Evolutionary conservation across 1,139 yeast species (phyloP).

Genomic region (Candida sanyaensis): DNA sequence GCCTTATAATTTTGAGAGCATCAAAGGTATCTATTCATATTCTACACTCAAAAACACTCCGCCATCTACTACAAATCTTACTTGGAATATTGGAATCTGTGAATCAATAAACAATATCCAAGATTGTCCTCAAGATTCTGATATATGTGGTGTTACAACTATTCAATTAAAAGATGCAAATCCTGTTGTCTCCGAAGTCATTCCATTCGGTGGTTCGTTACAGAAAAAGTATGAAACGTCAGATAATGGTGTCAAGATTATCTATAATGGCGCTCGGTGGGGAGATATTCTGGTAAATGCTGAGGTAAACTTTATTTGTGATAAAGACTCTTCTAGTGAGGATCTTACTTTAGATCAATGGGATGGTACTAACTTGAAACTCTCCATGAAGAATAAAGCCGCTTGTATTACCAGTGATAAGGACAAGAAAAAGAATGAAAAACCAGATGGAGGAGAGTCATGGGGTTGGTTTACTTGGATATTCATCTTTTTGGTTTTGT

Average conservation of each 20-base stretch:
- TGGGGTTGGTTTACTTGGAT: constrained; percentile 85
- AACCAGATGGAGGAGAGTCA: constrained; percentile 45
- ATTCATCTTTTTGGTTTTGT: constrained; percentile 64
- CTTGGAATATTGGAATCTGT: constrained; percentile 77
- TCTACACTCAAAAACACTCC: constrained; percentile 60
- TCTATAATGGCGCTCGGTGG: constrained; percentile 66
- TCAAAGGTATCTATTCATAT: constrained; percentile 51
- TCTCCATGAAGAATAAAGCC: constrained; percentile 32
- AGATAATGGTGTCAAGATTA: constrained; percentile 46
- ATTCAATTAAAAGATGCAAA: constrained; percentile 46
- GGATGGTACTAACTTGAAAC: constrained; percentile 30
- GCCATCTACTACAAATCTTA: constrained; percentile 63
- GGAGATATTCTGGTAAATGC: constrained; percentile 61
- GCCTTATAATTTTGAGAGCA: constrained; percentile 42
- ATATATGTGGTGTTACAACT: constrained; percentile 66
- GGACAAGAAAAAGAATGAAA: constrained; percentile 19
- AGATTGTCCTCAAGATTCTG: constrained; percentile 68
- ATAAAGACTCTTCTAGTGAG: constrained; percentile 37
- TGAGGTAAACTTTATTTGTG: constrained; percentile 54
- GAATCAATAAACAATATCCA: constrained; percentile 44
- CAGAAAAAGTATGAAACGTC: constrained; percentile 29
- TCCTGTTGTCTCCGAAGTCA: constrained; percentile 53
- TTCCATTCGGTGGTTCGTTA: constrained; percentile 46
- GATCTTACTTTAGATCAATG: constrained; percentile 30
- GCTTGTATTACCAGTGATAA: constrained; percentile 40